phyloP scores from a whole-genome alignment of 1,284 basidiomycete genomes.

The Trichosporon inkin region DNA sequence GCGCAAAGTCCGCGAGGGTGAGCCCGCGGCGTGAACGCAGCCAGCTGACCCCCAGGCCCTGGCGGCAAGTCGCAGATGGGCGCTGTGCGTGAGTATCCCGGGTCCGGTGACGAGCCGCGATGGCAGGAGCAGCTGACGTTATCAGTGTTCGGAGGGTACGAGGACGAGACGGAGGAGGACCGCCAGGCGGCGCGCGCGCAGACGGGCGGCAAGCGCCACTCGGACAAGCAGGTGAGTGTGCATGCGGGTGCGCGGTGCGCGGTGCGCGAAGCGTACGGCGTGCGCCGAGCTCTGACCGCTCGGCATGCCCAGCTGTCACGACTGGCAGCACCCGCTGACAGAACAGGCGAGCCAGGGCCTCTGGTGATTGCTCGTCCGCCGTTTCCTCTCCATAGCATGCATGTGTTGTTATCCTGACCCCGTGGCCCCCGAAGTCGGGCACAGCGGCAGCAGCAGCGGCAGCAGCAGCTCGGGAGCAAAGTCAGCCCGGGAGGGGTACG shows the following conservation, averaged over 20 bases:
- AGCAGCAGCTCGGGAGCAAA: too few relatives aligned
- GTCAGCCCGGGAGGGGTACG: background rate
- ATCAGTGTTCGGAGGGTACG: slow-evolving; percentile 46
- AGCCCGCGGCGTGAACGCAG: slow-evolving; percentile 13
- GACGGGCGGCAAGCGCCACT: slow-evolving; percentile 33
- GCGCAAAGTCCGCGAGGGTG: slow-evolving; percentile 48
- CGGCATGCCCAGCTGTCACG: too few relatives aligned
- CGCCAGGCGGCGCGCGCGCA: slow-evolving; percentile 27
- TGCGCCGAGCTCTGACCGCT: too few relatives aligned
- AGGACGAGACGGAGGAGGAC: slow-evolving; percentile 41
- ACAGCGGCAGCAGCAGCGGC: too few relatives aligned
- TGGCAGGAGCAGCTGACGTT: too few relatives aligned
- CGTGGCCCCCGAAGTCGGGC: too few relatives aligned
- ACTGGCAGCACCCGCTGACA: too few relatives aligned
- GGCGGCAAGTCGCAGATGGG: slow-evolving; percentile 46
- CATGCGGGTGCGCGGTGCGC: slow-evolving; percentile 20
- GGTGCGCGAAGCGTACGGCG: background rate
- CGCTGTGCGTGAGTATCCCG: slow-evolving; percentile 31
- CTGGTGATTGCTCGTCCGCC: slow-evolving; percentile 3
- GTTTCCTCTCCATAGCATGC: background rate
- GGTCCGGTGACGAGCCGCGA: too few relatives aligned
- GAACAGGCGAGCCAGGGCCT: slow-evolving; percentile 12
- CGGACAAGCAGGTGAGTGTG: slow-evolving; percentile 30
- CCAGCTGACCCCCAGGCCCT: slow-evolving; percentile 32
- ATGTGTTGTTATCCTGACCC: background rate